Conservation (phyloP, 257 asterid species). For the Coffea eugenioides region DNA sequence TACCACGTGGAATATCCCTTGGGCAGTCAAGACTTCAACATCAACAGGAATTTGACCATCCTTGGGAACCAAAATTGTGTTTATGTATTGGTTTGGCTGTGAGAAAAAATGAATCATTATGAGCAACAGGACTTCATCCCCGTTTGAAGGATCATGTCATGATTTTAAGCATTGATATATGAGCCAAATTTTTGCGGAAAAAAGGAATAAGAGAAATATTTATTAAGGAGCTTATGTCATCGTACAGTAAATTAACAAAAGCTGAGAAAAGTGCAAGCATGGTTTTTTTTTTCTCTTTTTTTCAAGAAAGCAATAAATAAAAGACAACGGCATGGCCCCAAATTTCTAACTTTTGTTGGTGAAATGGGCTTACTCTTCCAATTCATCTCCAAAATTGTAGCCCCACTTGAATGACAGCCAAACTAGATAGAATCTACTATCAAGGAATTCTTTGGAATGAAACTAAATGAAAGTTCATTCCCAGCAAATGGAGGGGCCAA, state of each 20-base stretch:
- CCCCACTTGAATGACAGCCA: background rate
- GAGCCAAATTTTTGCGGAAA: background rate
- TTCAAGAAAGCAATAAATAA: no score
- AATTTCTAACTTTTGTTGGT: no score
- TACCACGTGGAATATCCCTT: constrained; percentile 75
- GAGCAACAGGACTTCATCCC: background rate
- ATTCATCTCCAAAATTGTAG: no score
- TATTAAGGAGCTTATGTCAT: background rate
- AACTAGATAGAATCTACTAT: background rate
- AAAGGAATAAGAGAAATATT: background rate
- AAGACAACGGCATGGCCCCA: background rate
- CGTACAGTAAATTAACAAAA: background rate
- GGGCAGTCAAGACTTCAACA: constrained; percentile 45
- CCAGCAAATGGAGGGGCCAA: no score
- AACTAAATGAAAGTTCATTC: no score
- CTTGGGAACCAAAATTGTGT: constrained; percentile 77
- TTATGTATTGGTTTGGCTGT: constrained; percentile 77
- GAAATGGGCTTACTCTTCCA: no score
- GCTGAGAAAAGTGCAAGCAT: background rate
- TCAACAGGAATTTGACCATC: constrained; percentile 71
- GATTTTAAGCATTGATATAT: background rate
- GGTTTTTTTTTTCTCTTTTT: no score
- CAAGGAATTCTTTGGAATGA: no score
- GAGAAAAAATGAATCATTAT: constrained; percentile 21
- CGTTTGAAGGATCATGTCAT: background rate